These are phyloP conservation scores for Backusella circina DNA, from an alignment of 192 early-diverging fungal species.

Conservation along the genomic window DNA sequence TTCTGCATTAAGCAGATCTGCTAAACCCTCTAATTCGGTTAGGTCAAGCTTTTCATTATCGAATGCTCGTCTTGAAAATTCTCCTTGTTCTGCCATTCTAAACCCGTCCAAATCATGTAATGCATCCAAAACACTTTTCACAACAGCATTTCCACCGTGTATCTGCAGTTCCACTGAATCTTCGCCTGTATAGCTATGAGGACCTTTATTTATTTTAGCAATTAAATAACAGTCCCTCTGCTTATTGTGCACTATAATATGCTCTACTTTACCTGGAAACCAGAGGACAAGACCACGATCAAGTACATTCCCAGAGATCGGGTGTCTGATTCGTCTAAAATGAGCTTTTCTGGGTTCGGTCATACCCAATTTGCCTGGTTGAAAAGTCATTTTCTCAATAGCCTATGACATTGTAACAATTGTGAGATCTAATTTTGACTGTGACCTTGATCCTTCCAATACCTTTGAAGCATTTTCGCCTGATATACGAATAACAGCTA, in stretches of 20 bases:
- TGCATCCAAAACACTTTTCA: conserved; percentile 51
- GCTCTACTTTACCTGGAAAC: conserved; percentile 44
- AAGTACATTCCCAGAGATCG: conserved; percentile 39
- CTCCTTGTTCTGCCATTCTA: conserved; percentile 70
- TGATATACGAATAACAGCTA: conserved; percentile 74
- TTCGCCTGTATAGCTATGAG: conserved; percentile 72
- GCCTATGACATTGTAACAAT: conserved; percentile 1
- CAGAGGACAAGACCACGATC: conserved; percentile 59
- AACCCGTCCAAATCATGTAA: conserved; percentile 43
- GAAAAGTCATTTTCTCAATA: conserved; percentile 28
- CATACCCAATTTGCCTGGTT: neutral
- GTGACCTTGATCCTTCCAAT: conserved; percentile 17
- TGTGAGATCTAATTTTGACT: conserved; percentile 19
- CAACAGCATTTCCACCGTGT: conserved; percentile 71
- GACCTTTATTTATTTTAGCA: conserved; percentile 35
- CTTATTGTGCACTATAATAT: neutral
- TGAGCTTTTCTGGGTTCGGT: conserved; percentile 43
- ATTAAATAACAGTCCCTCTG: neutral
- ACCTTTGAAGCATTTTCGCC: conserved; percentile 51
- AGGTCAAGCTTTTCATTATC: conserved; percentile 72
- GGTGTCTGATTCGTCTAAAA: conserved; percentile 42
- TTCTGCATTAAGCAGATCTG: conserved; percentile 76
- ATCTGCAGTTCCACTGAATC: conserved; percentile 73
- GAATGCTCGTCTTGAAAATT: conserved; percentile 72
- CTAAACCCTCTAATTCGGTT: conserved; percentile 67